Evolutionary conservation across 225 moss, liverwort and hornwort species (phyloP), one percentile per base, ranked within the genome.

Genomic region (Anthoceros angustus): DNA sequence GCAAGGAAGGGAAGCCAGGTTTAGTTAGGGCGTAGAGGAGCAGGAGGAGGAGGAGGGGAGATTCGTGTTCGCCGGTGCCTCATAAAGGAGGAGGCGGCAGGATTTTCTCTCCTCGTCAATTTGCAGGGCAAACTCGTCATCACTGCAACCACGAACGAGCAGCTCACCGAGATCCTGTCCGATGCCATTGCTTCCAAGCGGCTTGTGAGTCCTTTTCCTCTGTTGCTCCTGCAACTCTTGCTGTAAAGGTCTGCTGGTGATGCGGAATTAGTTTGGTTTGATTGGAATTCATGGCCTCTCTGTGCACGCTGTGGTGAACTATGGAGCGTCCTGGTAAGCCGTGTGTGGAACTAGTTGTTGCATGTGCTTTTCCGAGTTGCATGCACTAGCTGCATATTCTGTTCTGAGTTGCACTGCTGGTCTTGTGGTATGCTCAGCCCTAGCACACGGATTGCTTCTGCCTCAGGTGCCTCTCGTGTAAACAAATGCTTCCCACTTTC

Each of bases 321-420:
- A 95, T 69, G 94, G 90, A 77, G 90, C 94, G 8, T 86, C 94
- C 7, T 90, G 94, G 94, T 94, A 86, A 73, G 32, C 32, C 32
- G 32, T 32, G 32, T 32, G 32, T 32, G 32, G 77, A 40, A n/a
- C n/a, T n/a, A n/a, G 15, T 43, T 63, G 5, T 39, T 43, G 14
- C 10, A 14, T 42, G n/a, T 15, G 5, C 55, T 15, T 9, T 32
- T 32, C 32, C 32, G 32, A 32, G 32, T 32, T 32, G 32, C 32
- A 32, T 32, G 4, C 4, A 1, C 32, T 32, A 4, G 32, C 4
- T 32, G 32, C 32, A 32, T 32, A 1, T 32, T 32, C 2, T 32
- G 32, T 32, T 32, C 2, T 32, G 32, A 32, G 32, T 32, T 32
- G 32, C n/a, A 18, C 25, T 39, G 10, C 5, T 6, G 32, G 4